These are phyloP conservation scores for Castanea sativa DNA, from an alignment of 306 rosid species.

Conservation along the genomic window DNA sequence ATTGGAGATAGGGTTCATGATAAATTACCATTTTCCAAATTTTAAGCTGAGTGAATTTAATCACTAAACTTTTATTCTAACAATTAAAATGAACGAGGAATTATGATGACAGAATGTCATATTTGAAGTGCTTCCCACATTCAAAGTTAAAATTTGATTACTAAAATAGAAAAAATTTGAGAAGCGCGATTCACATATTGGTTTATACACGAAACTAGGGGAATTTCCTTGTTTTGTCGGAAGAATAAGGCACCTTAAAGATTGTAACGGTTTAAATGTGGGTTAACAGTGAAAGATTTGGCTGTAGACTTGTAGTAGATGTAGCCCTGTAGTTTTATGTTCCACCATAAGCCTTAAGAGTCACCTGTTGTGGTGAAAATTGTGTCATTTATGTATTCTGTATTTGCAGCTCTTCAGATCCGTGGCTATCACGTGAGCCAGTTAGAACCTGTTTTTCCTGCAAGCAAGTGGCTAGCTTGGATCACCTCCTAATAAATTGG, in stretches of 20 bases:
- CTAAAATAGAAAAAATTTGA: not conserved
- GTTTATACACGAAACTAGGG: not conserved
- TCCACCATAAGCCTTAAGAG: conserved; percentile 6
- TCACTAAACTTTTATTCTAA: too few relatives aligned
- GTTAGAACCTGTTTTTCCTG: conserved; percentile 31
- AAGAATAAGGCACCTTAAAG: not conserved
- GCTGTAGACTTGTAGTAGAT: not conserved
- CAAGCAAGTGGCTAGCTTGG: conserved; percentile 45
- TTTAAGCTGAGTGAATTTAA: not conserved
- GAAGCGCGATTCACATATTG: not conserved
- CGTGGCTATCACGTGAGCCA: conserved; percentile 27
- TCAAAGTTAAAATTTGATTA: not conserved
- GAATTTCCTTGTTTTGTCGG: not conserved
- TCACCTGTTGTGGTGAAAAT: not conserved
- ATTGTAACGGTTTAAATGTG: not conserved
- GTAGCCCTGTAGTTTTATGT: not conserved
- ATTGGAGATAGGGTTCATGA: too few relatives aligned
- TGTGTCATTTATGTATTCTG: not conserved
- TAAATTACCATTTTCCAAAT: too few relatives aligned
- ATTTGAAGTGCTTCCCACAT: not conserved
- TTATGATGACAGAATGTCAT: not conserved
- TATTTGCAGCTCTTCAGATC: conserved; percentile 51
- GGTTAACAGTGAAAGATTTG: not conserved
- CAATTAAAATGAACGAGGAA: not conserved
- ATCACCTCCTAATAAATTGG: conserved; percentile 50